These are phyloP conservation scores for Pseudocohnilembus persalinus DNA, from an alignment of 169 alveolate species.

Conservation along the genomic window DNA sequence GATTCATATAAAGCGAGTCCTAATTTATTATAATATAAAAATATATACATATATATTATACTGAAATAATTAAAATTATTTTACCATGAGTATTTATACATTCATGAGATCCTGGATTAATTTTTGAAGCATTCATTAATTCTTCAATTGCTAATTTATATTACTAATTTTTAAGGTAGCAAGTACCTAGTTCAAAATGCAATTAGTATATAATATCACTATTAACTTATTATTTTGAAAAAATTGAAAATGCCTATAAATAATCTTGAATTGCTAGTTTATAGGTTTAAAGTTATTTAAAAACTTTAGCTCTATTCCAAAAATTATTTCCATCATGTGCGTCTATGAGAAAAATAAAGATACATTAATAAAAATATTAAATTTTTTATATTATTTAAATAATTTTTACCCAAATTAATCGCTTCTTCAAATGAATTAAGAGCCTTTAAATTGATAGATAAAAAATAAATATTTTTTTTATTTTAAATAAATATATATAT, in stretches of 20 bases:
- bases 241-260: neutral
- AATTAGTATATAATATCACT: neutral
- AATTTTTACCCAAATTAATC: conserved; percentile 40
- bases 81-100: conserved; percentile 41
- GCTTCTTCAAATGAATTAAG: conserved; percentile 71
- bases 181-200: neutral
- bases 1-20: conserved; percentile 57
- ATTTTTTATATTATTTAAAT: no score
- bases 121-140: conserved; percentile 53
- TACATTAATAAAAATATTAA: no score
- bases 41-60: conserved; percentile 55
- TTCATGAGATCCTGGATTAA: conserved; percentile 33
- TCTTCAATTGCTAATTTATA: conserved; percentile 67
- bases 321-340: conserved; percentile 59
- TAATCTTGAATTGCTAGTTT: conserved; percentile 26
- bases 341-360: neutral
- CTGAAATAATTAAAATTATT: conserved; percentile 66
- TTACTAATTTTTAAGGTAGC: neutral
- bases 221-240: neutral
- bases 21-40: conserved; percentile 62
- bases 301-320: conserved; percentile 74
- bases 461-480: conserved; percentile 23
- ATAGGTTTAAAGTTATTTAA: conserved; percentile 53
- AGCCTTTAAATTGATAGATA: conserved; percentile 70
- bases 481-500: neutral